These are phyloP conservation scores for Elsinoe batatas DNA, from an alignment of 2,329 filamentous ascomycete genomes.

Conservation along the genomic window DNA sequence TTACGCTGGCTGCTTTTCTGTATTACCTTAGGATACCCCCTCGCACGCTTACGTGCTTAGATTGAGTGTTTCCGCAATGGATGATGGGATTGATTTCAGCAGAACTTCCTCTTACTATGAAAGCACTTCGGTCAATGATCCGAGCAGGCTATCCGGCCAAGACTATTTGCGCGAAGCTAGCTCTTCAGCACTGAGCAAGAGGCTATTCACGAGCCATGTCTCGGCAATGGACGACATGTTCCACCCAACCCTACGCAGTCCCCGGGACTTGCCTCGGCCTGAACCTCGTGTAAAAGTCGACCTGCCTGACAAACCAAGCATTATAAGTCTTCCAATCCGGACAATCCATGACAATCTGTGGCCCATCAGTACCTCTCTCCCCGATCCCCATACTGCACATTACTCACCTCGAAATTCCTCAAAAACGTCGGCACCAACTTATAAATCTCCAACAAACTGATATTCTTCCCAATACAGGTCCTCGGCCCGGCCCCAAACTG, in stretches of 20 bases:
- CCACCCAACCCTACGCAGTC: background rate
- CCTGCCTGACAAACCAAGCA: constrained; percentile 45
- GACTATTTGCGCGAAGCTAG: too few species aligned
- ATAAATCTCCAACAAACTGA: constrained; percentile 41
- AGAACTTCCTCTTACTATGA: background rate
- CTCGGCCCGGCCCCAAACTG: constrained; percentile 63
- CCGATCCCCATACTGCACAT: too few species aligned
- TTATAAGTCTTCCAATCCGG: constrained; percentile 41
- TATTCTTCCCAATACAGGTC: constrained; percentile 55
- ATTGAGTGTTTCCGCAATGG: background rate
- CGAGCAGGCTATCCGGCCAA: too few species aligned
- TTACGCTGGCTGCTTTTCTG: background rate
- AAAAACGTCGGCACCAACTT: constrained; percentile 48
- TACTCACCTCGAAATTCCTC: constrained; percentile 50
- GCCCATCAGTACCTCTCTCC: background rate
- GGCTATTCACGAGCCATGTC: too few species aligned
- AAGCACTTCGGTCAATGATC: too few species aligned
- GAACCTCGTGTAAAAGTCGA: constrained; percentile 37
- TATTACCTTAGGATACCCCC: constrained; percentile 3
- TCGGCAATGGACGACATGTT: too few species aligned
- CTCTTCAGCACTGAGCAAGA: too few species aligned
- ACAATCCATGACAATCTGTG: constrained; percentile 32
- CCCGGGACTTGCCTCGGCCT: constrained; percentile 23
- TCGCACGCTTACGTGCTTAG: background rate
- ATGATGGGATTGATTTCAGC: background rate